Evolutionary conservation across 2,329 filamentous ascomycete species (phyloP), one percentile per base, ranked within the genome.

Genomic region (Colletotrichum sp.): DNA sequence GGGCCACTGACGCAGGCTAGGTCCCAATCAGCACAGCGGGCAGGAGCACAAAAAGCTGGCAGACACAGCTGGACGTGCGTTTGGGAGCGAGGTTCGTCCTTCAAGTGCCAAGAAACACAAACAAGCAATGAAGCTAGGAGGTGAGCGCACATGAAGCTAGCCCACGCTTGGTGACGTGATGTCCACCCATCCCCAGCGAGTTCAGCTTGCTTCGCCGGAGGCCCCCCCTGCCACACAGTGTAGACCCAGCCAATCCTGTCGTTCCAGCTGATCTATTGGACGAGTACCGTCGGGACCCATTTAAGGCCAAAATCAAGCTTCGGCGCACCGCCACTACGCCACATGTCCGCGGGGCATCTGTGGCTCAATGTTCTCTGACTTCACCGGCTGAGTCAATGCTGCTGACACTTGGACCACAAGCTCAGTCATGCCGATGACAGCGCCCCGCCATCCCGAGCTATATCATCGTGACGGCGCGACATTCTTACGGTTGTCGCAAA

Each of bases 1-100:
- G 68, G 34, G 34, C 68, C 57, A 39, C 76, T 76, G 76, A 77
- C 76, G 76, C 76, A 76, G 34, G 76, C 76, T 73, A 76, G 76
- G 76, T 69, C 49, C 69, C 68, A 69, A 68, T 72, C 68, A 32
- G 28, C n/a, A 32, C 44, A 13, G 59, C 28, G 59, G 10, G 8
- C 71, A 72, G 44, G 57, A 57, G 60, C 30, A 36, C 36, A 52
- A 39, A 30, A 72, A 69, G 71, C 55, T 55, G 30, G 71, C 24
- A 67, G 68, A 18, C 34, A 36, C 30, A 63, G 68, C 34, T 24
- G 18, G 13, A 18, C 32, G 15, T 28, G 26, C 21, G 6, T 44
- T 18, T 55, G 34, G 55, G 34, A 64, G 39, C 28, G 44, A 68
- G 26, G 7, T 16, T 39, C 34, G 49, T 28, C 69, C 30, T 49